Percentiles rank a stretch among this genome's conserved stretches.
These are phyloP conservation scores for Fusarium pininemorale DNA, from an alignment of 2,329 filamentous ascomycete genomes.

Conservation along the genomic window DNA sequence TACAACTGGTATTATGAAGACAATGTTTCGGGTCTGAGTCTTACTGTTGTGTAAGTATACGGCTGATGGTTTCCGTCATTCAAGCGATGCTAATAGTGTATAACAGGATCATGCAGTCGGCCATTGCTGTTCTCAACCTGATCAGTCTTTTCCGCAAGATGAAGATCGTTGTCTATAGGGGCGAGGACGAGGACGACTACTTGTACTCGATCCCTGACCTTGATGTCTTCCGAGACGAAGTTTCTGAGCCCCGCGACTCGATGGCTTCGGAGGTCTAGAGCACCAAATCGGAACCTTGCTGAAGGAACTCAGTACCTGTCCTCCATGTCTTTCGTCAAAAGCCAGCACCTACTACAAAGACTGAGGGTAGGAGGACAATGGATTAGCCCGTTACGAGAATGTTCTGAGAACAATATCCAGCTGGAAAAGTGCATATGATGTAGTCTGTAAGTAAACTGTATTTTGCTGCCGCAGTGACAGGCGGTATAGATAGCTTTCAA, in stretches of 20 bases:
- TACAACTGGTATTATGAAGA: neutral
- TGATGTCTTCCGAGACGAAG: conserved; percentile 32
- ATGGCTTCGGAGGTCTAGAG: conserved; percentile 23
- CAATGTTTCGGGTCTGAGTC: conserved; percentile 10
- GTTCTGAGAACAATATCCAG: neutral
- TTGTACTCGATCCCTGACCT: conserved; percentile 18
- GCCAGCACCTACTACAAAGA: neutral
- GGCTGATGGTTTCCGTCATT: no score
- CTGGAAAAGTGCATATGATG: neutral
- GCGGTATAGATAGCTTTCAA: neutral
- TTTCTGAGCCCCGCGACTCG: conserved; percentile 32
- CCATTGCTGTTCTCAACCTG: conserved; percentile 20
- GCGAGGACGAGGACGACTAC: conserved; percentile 23
- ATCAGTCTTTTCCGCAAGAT: conserved; percentile 32
- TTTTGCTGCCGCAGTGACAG: neutral
- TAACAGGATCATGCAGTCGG: conserved; percentile 22
- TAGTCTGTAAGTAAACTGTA: neutral
- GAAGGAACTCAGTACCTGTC: neutral
- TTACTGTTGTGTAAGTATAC: conserved; percentile 34
- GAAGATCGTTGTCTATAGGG: conserved; percentile 29
- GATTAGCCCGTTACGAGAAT: neutral
- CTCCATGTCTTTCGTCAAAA: neutral
- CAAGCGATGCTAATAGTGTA: neutral
- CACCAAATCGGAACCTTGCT: neutral
- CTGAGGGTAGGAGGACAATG: neutral